A percentile compares a stretch with the other conserved stretches of the same genome.
phyloP scores from a whole-genome alignment of 108 stramenopile genomes.

The Nitzschia sp. region DNA sequence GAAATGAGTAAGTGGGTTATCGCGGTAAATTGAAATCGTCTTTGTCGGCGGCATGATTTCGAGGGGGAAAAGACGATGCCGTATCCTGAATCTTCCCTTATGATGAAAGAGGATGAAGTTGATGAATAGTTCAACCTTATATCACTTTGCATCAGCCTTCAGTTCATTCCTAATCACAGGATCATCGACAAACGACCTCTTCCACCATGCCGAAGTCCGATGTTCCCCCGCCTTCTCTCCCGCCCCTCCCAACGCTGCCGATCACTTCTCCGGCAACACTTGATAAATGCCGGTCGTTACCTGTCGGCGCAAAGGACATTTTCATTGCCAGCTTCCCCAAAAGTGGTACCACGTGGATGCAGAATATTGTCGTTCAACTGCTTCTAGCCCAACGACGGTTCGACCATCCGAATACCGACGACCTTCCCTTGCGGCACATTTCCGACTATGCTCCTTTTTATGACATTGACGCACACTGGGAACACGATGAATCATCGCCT shows the following conservation, averaged over 20 bases:
- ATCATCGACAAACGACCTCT: too few species aligned
- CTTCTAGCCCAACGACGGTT: conserved; percentile 27
- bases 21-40: too few species aligned
- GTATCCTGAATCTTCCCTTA: too few species aligned
- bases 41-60: too few species aligned
- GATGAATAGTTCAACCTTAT: too few species aligned
- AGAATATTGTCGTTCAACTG: conserved; percentile 60
- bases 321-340: conserved; percentile 75
- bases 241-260: conserved; percentile 50
- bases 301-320: conserved; percentile 38
- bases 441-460: conserved; percentile 74
- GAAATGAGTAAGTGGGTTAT: too few species aligned
- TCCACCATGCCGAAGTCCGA: too few species aligned
- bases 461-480: conserved; percentile 69
- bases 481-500: not conserved
- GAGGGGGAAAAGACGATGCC: too few species aligned
- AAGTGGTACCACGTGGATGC: conserved; percentile 80
- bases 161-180: too few species aligned
- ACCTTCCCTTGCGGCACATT: conserved; percentile 39
- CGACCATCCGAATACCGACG: not conserved
- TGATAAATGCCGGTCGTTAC: conserved; percentile 34
- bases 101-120: too few species aligned
- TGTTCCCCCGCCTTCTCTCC: too few species aligned
- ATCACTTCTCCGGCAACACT: conserved; percentile 55
- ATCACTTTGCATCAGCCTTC: too few species aligned